A percentile compares a stretch with the other conserved stretches of the same genome.
phyloP scores from a whole-genome alignment of 1,284 basidiomycete species.

The Gomphus bonarii region DNA sequence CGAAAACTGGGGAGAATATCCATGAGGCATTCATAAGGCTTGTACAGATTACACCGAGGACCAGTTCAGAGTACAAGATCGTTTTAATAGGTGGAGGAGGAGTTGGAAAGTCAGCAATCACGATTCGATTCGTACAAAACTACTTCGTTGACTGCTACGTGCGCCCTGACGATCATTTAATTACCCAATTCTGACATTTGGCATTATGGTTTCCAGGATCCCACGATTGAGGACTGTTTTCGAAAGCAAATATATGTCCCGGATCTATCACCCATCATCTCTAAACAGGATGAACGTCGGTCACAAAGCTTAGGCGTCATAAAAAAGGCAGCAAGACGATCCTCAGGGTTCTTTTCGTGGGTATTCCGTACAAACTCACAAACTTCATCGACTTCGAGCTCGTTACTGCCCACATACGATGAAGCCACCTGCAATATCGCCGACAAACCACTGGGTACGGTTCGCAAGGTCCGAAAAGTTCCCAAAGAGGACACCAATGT shows the following conservation, averaged over 20 bases:
- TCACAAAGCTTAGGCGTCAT: not conserved
- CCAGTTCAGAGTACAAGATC: constrained; percentile 22
- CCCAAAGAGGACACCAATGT: constrained; percentile 9
- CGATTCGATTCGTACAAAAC: not conserved
- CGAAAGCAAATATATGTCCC: constrained; percentile 4
- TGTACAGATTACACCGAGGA: constrained; percentile 4
- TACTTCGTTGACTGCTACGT: constrained; percentile 8
- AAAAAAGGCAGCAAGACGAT: not conserved
- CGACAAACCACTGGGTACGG: not conserved
- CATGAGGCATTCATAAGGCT: constrained; percentile 10
- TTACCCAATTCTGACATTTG: not conserved
- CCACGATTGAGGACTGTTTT: constrained; percentile 9
- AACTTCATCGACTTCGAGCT: not conserved
- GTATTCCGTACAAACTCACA: not conserved
- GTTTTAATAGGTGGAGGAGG: constrained; percentile 42
- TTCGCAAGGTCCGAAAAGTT: constrained; percentile 2
- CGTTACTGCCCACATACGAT: not conserved
- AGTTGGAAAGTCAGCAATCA: constrained; percentile 16
- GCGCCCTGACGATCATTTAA: not conserved
- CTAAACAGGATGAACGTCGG: not conserved
- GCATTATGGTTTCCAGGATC: not conserved
- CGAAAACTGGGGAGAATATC: constrained; percentile 7
- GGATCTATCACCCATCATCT: not conserved
- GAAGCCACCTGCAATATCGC: not conserved
- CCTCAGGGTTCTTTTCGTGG: not conserved